phyloP scores from a whole-genome alignment of 2,329 filamentous ascomycete genomes.

The Aspergillus versicolor region DNA sequence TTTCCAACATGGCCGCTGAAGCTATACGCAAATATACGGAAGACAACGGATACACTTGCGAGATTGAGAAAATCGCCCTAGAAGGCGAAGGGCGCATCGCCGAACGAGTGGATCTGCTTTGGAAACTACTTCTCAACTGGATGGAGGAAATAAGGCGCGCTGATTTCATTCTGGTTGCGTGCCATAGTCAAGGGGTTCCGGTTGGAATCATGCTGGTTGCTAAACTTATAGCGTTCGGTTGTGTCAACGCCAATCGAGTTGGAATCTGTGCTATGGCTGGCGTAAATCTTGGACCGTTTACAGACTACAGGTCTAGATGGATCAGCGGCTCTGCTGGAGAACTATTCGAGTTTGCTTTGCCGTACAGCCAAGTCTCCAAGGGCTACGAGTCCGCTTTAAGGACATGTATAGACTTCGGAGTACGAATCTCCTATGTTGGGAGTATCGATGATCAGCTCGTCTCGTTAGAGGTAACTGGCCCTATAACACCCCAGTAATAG shows the following conservation, averaged over 20 bases:
- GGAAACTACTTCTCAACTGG: constrained; percentile 94
- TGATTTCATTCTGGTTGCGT: constrained; percentile 88
- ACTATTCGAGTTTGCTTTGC: constrained; percentile 87
- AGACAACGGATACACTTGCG: constrained; percentile 68
- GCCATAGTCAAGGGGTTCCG: constrained; percentile 93
- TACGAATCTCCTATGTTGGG: constrained; percentile 81
- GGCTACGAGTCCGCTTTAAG: constrained; percentile 76
- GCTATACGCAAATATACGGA: constrained; percentile 83
- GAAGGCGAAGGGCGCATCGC: constrained; percentile 92
- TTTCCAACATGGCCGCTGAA: constrained; percentile 81
- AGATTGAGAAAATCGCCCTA: constrained; percentile 90
- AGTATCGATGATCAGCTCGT: constrained; percentile 98
- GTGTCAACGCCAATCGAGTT: constrained; percentile 72
- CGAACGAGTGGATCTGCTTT: constrained; percentile 86
- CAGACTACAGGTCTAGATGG: constrained; percentile 85
- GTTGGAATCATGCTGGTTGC: constrained; percentile 90
- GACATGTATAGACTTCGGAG: constrained; percentile 72
- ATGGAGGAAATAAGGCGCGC: constrained; percentile 84
- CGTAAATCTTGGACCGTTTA: constrained; percentile 88
- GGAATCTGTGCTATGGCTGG: constrained; percentile 89
- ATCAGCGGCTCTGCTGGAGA: constrained; percentile 90
- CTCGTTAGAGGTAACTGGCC: constrained; percentile 69
- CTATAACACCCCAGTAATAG: neutral
- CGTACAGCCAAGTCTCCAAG: constrained; percentile 76
- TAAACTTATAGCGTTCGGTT: constrained; percentile 87